Percentiles rank a stretch among this genome's conserved stretches.
phyloP scores from a whole-genome alignment of 148 eudicot genomes.

The Silene conica region DNA sequence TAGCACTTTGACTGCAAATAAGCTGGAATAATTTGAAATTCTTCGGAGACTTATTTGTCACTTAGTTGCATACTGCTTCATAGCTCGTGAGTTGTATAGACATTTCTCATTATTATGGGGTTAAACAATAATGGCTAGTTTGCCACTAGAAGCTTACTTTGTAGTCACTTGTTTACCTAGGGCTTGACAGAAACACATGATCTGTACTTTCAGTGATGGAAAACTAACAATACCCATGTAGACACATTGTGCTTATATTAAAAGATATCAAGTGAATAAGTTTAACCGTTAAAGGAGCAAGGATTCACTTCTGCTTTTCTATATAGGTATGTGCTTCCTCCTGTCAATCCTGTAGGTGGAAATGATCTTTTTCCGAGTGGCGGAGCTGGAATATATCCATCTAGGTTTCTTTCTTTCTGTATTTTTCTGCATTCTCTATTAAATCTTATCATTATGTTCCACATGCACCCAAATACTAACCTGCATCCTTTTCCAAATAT shows the following conservation, averaged over 20 bases:
- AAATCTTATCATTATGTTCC: neutral
- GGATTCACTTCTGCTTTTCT: neutral
- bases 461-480: neutral
- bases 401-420: constrained; percentile 41
- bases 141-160: neutral
- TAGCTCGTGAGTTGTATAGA: neutral
- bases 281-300: neutral
- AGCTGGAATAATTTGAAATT: neutral
- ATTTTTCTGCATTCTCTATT: constrained; percentile 6
- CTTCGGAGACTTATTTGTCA: neutral
- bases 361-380: constrained; percentile 75
- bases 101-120: neutral
- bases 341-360: constrained; percentile 55
- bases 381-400: constrained; percentile 82
- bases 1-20: neutral
- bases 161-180: neutral
- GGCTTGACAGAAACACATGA: neutral
- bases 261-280: neutral
- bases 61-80: neutral
- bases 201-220: neutral
- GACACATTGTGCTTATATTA: neutral
- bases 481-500: constrained; percentile 1
- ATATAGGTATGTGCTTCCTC: constrained; percentile 51
- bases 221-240: neutral
- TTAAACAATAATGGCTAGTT: neutral